Evolutionary conservation across 2,329 filamentous ascomycete genomes (phyloP), one percentile per base, ranked within the genome.

Genomic region (Parastagonospora avenae): DNA sequence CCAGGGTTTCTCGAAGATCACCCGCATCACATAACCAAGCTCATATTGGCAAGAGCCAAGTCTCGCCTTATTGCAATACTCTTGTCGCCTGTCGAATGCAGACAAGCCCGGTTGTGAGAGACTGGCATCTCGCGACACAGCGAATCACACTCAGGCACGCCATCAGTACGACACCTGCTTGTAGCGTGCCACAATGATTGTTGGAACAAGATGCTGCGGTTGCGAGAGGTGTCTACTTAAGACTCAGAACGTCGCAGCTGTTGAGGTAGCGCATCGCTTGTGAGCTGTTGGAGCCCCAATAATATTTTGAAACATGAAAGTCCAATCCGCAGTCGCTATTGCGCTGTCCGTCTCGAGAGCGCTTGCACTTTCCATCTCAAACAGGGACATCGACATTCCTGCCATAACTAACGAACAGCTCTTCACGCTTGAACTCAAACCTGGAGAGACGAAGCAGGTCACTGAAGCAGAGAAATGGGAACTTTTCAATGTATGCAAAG

Each of bases 381-480:
- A 42, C 19, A 38, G 41, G 16, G 39, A 44, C 8, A 28, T 28
- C 14, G 37, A 39, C 24, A 11, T 16, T 16, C 16, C 36, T 9
- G 10, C 36, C 10, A 27, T 16, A 15, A 10, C 46, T 11, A 15
- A 44, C 19, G 52, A 54, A 40, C 48, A 51, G 33, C 35, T 55
- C n/a, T 54, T 51, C 31, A 60, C 54, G 16, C 36, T 58, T 29
- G 57, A 60, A 29, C 42, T 58, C 32, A 52, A 52, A 11, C 57
- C 52, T 6, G 57, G 57, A 36, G 50, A 58, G 46, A 60, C 57
- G 8, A 52, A 52, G 14, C 45, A 46, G 41, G 52, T 57, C 14
- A 58, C 50, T 16, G 57, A 60, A 27, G 57, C 45, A 5, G 46
- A 55, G 46, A 57, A 55, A 45, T 60, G 54, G 54, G 45, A 53